These are phyloP conservation scores for Rhinocladiella similis DNA, from an alignment of 2,329 filamentous ascomycete species.

Conservation along the genomic window DNA sequence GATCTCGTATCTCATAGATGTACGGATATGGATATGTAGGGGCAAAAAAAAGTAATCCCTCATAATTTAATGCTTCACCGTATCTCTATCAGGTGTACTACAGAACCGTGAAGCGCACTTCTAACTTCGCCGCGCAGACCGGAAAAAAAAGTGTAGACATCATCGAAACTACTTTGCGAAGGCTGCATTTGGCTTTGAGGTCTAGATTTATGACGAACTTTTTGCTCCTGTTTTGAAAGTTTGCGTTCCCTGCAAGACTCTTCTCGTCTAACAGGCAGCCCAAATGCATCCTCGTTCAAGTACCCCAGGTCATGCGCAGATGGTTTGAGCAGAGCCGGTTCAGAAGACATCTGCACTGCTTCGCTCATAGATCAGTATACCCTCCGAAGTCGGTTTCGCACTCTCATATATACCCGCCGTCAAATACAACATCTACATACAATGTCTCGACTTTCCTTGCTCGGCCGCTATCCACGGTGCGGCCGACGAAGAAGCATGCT, in stretches of 20 bases:
- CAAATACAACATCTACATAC: background rate
- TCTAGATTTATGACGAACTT: background rate
- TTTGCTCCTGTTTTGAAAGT: background rate
- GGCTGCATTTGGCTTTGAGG: background rate
- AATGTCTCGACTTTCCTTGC: background rate
- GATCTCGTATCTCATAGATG: background rate
- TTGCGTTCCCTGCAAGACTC: background rate
- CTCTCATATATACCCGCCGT: background rate
- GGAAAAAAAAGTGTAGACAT: conserved; percentile 19
- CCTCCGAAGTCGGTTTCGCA: background rate
- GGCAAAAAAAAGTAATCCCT: background rate
- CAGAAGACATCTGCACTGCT: conserved; percentile 16
- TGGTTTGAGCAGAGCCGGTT: conserved; percentile 18
- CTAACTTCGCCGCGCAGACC: background rate
- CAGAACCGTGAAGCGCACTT: no score
- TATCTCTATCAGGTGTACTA: background rate
- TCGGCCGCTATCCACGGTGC: background rate
- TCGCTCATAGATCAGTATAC: background rate
- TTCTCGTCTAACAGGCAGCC: conserved; percentile 1
- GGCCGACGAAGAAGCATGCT: background rate
- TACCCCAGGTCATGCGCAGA: conserved; percentile 26
- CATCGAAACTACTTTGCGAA: conserved; percentile 9
- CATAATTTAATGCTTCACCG: background rate
- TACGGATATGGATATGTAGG: background rate
- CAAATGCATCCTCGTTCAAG: conserved; percentile 1